Conservation (phyloP, 2,329 filamentous ascomycete genomes). For the Teratosphaeria epicoccoides region DNA sequence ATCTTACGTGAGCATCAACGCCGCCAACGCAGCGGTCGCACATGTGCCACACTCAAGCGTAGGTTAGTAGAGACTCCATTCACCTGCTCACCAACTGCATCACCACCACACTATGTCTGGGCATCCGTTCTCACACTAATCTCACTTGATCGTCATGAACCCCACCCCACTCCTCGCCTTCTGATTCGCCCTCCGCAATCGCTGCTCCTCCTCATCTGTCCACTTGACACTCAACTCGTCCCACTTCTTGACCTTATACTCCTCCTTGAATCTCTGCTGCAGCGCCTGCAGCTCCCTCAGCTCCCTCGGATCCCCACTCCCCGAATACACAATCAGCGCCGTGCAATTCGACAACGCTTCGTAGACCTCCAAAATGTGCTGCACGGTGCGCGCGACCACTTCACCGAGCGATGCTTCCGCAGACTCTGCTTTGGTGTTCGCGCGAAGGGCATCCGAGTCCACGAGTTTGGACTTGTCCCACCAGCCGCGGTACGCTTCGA, state of each 20-base stretch:
- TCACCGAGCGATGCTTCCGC: slow-evolving; percentile 28
- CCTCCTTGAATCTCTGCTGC: slow-evolving; percentile 45
- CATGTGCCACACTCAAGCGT: neutral
- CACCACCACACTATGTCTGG: neutral
- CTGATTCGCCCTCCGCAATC: slow-evolving; percentile 45
- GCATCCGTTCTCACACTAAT: no score
- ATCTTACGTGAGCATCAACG: neutral
- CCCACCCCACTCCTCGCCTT: slow-evolving; percentile 48
- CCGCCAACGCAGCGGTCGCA: neutral
- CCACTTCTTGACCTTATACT: slow-evolving; percentile 52
- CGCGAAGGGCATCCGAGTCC: slow-evolving; percentile 27
- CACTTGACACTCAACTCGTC: slow-evolving; percentile 52
- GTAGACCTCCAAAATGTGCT: slow-evolving; percentile 43
- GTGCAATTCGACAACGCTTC: slow-evolving; percentile 48
- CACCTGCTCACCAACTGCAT: neutral
- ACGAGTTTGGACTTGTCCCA: slow-evolving; percentile 41
- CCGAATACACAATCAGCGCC: slow-evolving; percentile 52
- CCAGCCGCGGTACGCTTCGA: slow-evolving; percentile 52
- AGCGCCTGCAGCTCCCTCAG: slow-evolving; percentile 45
- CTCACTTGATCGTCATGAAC: slow-evolving; percentile 49
- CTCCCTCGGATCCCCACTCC: slow-evolving; percentile 52
- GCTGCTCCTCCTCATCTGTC: slow-evolving; percentile 55
- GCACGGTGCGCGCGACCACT: slow-evolving; percentile 41
- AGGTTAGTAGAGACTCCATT: neutral
- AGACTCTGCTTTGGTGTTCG: slow-evolving; percentile 9